Percentiles rank a stretch among this genome's conserved stretches.
phyloP scores from a whole-genome alignment of 352 stramenopile species.

The Blastocystis sp. region DNA sequence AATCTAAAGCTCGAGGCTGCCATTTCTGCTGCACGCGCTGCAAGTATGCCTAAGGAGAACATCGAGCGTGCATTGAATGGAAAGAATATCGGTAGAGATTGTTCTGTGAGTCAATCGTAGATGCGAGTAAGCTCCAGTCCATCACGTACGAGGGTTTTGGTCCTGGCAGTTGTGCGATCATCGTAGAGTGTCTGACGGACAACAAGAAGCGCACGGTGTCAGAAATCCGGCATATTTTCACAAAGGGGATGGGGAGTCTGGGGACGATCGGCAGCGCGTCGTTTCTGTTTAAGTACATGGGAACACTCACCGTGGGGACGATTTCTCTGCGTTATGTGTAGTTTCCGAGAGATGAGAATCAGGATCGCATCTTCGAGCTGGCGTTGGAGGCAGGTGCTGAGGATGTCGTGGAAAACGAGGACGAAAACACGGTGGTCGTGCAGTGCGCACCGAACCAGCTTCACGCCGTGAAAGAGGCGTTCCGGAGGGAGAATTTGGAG shows the following conservation, averaged over 20 bases:
- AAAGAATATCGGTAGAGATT: not conserved
- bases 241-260: conserved; percentile 43
- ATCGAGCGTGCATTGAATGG: conserved; percentile 57
- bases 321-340: not conserved
- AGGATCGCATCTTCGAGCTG: conserved; percentile 34
- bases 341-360: conserved; percentile 54
- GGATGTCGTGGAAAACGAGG: conserved; percentile 31
- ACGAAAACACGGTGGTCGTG: conserved; percentile 6
- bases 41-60: conserved; percentile 61
- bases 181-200: conserved; percentile 58
- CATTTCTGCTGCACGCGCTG: conserved; percentile 15
- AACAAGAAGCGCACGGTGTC: conserved; percentile 61
- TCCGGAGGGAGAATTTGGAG: conserved; percentile 39
- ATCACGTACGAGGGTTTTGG: conserved; percentile 54
- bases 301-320: not conserved
- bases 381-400: conserved; percentile 21
- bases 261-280: conserved; percentile 13
- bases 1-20: conserved; percentile 55
- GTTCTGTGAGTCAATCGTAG: not conserved
- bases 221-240: conserved; percentile 53
- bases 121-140: conserved; percentile 24
- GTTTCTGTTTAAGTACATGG: conserved; percentile 56
- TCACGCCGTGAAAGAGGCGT: not conserved
- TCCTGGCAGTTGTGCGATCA: conserved; percentile 51
- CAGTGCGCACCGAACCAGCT: conserved; percentile 29